Conservation (phyloP, 768 basidiomycete species). For the Pholiota molesta region DNA sequence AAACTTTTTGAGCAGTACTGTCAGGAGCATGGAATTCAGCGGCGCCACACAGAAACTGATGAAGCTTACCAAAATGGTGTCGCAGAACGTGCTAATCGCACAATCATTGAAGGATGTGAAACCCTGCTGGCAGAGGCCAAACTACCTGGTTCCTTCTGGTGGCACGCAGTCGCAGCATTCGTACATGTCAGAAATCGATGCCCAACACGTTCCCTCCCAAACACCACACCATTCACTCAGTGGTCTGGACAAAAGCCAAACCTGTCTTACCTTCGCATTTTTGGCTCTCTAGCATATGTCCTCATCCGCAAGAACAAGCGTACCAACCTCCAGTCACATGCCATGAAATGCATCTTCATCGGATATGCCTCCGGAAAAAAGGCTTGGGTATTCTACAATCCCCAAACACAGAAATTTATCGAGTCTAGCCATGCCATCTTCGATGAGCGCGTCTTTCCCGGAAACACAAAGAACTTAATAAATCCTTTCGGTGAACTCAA, state of each 20-base stretch:
- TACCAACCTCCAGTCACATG: constrained; percentile 27
- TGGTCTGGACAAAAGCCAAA: background rate
- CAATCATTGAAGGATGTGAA: constrained; percentile 32
- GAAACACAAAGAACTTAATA: background rate
- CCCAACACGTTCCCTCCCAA: background rate
- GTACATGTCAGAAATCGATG: constrained; percentile 24
- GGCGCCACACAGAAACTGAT: constrained; percentile 23
- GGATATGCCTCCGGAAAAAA: constrained; percentile 36
- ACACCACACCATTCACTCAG: background rate
- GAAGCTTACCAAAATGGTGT: constrained; percentile 41
- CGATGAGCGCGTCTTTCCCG: constrained; percentile 34
- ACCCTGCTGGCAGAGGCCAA: constrained; percentile 30
- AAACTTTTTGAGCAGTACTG: constrained; percentile 25
- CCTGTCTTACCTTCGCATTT: constrained; percentile 32
- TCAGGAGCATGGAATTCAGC: constrained; percentile 25
- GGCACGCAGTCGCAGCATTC: constrained; percentile 18
- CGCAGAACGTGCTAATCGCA: constrained; percentile 41
- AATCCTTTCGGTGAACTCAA: too few species aligned
- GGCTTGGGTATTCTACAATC: constrained; percentile 39
- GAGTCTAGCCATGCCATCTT: constrained; percentile 32
- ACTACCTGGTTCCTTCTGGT: constrained; percentile 25
- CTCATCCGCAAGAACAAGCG: constrained; percentile 37
- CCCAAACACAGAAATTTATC: constrained; percentile 27
- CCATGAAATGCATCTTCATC: constrained; percentile 38
- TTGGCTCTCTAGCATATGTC: constrained; percentile 42